These are phyloP conservation scores for Mimosa pudica DNA, from an alignment of 306 rosid species.

Conservation along the genomic window DNA sequence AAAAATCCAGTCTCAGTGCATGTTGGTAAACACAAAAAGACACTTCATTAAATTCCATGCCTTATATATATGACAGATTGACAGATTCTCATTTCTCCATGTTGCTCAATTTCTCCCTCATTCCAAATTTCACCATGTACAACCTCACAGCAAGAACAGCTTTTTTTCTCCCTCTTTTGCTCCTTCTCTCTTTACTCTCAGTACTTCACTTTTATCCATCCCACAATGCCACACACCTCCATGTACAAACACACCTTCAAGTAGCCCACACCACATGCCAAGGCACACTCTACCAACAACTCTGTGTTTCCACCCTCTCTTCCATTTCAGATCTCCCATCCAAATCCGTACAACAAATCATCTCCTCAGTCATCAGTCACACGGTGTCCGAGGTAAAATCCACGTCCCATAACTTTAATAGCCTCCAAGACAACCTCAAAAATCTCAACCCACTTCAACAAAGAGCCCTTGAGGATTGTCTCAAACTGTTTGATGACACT, in stretches of 20 bases:
- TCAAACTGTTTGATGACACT: constrained; percentile 59
- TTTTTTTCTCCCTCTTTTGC: constrained; percentile 28
- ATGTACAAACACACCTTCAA: constrained; percentile 46
- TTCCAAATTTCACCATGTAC: constrained; percentile 30
- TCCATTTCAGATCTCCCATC: constrained; percentile 60
- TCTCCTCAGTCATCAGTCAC: constrained; percentile 47
- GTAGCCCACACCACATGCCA: constrained; percentile 60
- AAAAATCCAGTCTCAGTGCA: neutral
- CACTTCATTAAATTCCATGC: neutral
- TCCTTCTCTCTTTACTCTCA: constrained; percentile 26
- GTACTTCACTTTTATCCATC: constrained; percentile 23
- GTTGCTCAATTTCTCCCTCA: neutral
- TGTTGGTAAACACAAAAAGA: neutral
- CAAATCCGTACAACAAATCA: constrained; percentile 56
- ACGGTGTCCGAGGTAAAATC: constrained; percentile 49
- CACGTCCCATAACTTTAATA: constrained; percentile 57
- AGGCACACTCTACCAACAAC: constrained; percentile 70
- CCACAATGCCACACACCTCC: constrained; percentile 30
- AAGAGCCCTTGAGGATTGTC: constrained; percentile 76
- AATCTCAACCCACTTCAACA: constrained; percentile 33
- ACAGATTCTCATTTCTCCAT: neutral
- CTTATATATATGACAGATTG: neutral
- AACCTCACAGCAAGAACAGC: constrained; percentile 25
- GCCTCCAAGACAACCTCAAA: constrained; percentile 30
- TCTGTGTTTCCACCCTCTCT: constrained; percentile 69